Evolutionary conservation across 805 yeast species (phyloP).

Genomic region (Metschnikowia borealis): DNA sequence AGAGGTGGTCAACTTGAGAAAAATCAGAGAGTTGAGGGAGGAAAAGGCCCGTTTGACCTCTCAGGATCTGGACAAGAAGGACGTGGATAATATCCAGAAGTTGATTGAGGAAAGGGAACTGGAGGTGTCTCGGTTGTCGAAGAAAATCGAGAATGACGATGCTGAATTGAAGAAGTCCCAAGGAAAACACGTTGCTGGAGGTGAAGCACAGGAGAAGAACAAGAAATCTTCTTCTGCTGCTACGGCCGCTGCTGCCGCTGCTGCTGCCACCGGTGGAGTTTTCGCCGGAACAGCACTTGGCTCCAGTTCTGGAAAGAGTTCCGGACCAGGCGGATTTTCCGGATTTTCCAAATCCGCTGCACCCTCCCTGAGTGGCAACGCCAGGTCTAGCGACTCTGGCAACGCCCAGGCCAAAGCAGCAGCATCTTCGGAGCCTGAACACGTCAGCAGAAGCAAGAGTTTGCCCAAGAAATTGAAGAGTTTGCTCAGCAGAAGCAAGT

Average conservation of each 20-base stretch:
- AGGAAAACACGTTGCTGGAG: neutral
- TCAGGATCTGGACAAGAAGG: conserved; percentile 16
- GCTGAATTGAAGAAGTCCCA: conserved; percentile 19
- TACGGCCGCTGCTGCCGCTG: conserved; percentile 20
- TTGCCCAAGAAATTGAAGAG: conserved; percentile 17
- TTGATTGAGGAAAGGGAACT: conserved; percentile 32
- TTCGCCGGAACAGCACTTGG: conserved; percentile 28
- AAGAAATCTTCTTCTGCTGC: conserved; percentile 9
- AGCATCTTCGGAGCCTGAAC: neutral
- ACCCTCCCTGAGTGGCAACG: neutral
- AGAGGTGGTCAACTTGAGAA: conserved; percentile 39
- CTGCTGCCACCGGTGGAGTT: conserved; percentile 19
- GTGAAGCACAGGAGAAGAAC: conserved; percentile 2
- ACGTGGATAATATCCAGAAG: conserved; percentile 25
- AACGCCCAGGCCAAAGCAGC: conserved; percentile 14
- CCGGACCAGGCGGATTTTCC: neutral
- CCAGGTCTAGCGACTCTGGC: conserved; percentile 12
- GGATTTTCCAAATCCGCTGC: conserved; percentile 14
- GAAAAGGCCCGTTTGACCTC: conserved; percentile 32
- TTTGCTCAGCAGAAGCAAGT: conserved; percentile 14
- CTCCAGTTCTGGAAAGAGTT: conserved; percentile 4
- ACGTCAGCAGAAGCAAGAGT: conserved; percentile 16
- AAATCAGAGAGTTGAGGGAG: conserved; percentile 35
- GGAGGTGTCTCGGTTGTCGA: conserved; percentile 29
- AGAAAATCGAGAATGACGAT: conserved; percentile 32